Evolutionary conservation across 768 basidiomycete species (phyloP).

Genomic region (Gloeopeniophorella convolvens): DNA sequence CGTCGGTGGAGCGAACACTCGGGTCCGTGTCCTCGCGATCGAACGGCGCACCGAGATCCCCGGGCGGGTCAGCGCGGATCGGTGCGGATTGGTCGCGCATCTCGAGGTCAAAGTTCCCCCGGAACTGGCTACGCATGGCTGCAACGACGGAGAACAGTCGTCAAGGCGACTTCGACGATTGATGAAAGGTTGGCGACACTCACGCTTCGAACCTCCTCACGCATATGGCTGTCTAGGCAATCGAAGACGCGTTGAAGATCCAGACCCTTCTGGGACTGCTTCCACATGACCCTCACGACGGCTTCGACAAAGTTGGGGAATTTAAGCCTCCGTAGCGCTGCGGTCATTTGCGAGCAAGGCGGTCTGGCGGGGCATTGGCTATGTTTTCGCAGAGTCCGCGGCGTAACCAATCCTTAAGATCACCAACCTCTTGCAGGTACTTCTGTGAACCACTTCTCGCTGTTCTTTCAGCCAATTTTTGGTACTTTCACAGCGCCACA

Average conservation of each 20-base stretch:
- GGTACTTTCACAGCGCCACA: conserved; percentile 2
- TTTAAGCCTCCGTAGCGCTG: background rate
- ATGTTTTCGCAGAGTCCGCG: background rate
- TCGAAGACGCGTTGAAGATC: background rate
- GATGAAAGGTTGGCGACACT: background rate
- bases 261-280: background rate
- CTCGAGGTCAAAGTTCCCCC: background rate
- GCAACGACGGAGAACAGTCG: background rate
- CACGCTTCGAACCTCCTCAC: background rate
- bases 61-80: background rate
- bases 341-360: too few relatives aligned
- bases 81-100: background rate
- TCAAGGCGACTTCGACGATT: too few relatives aligned
- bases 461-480: background rate
- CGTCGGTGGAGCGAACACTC: conserved; percentile 49
- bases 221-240: background rate
- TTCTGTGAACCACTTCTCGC: background rate
- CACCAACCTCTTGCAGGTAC: background rate
- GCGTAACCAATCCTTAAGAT: background rate
- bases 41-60: conserved; percentile 7
- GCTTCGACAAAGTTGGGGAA: background rate
- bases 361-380: too few relatives aligned
- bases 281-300: too few relatives aligned
- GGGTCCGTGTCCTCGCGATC: conserved; percentile 31
- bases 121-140: background rate